Conservation (phyloP, 2,329 filamentous ascomycete genomes). For the Magnaporthiopsis incrustans region DNA sequence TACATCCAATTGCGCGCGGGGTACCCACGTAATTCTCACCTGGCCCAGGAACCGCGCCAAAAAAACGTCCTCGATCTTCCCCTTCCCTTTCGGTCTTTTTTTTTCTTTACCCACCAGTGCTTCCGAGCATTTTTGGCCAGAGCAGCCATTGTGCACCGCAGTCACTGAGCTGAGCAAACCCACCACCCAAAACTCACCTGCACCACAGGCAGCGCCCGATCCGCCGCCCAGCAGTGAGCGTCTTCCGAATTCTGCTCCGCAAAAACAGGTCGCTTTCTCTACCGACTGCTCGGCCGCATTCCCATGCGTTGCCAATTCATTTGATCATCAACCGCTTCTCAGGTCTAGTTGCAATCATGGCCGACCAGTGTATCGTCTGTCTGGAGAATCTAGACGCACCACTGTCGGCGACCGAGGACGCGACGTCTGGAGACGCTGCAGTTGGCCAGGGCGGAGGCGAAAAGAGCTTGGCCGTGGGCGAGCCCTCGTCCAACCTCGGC, state of each 20-base stretch:
- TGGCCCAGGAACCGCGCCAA: neutral
- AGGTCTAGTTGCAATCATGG: slow-evolving; percentile 29
- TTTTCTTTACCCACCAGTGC: neutral
- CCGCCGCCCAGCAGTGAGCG: neutral
- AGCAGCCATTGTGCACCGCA: neutral
- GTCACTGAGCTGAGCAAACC: neutral
- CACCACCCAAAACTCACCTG: neutral
- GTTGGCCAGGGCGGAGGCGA: slow-evolving; percentile 15
- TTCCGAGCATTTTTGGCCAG: neutral
- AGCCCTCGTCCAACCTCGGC: slow-evolving; percentile 3
- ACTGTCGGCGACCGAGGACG: slow-evolving; percentile 3
- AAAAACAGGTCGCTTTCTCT: neutral
- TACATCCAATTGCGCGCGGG: neutral
- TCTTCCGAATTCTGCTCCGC: neutral
- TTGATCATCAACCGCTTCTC: neutral
- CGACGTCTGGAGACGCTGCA: slow-evolving; percentile 11
- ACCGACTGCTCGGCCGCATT: neutral
- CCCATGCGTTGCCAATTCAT: neutral
- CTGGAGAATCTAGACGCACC: slow-evolving; percentile 45
- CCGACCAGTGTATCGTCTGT: slow-evolving; percentile 65
- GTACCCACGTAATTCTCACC: neutral
- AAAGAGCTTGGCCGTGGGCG: slow-evolving; percentile 1
- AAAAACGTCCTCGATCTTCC: neutral
- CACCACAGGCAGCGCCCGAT: neutral
- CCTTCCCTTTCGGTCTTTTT: neutral